Base-by-base conservation (phyloP, 2,329 filamentous ascomycete genomes). In the Chalara sp. region DNA sequence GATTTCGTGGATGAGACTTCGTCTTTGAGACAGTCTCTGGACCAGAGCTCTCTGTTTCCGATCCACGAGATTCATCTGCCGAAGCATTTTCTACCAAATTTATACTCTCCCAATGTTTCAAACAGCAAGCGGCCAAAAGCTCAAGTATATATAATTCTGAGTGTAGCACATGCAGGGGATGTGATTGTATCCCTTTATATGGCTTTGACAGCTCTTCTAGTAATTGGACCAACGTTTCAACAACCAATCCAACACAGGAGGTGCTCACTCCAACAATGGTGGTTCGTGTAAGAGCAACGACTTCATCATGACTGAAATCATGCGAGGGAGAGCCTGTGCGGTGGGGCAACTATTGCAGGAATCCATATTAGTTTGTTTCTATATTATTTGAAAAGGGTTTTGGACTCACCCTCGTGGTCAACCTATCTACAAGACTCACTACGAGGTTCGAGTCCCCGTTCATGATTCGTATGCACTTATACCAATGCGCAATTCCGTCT, bases 121-220 rank as follows among this genome's bases (percentile, higher is more conserved):
- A 74, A 58, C 81, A 86, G 62, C 83, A 86, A 60, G 86, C 81
- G 61, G 81, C 79, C 35, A 82, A 72, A 41, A 86, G 70, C 45
- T 78, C 74, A 46, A 86, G 66, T n/a, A 85, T 70, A 59, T 83
- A 86, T 45, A 82, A 69, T 63, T 86, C 82, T 13, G 83, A 85
- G 44, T 80, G 72, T 32, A 85, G 68, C 47, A 86, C 72, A 61
- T 84, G 79, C 37, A 73, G 68, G 2, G 81, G 80, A 58, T 83
- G 80, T 28, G 70, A 67, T 44, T 73, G 66, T 49, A 79, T 68
- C 29, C 56, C 67, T 54, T 73, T 74, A 61, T 80, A 80, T 4
- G 79, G 76, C 46, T 75, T 75, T 31, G 72, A 69, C 39, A 84
- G 71, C 37, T 82, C 79, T 62, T 84, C 79, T 44, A 84, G 72